phyloP scores from a whole-genome alignment of 306 rosid species.

The Casuarina glauca region DNA sequence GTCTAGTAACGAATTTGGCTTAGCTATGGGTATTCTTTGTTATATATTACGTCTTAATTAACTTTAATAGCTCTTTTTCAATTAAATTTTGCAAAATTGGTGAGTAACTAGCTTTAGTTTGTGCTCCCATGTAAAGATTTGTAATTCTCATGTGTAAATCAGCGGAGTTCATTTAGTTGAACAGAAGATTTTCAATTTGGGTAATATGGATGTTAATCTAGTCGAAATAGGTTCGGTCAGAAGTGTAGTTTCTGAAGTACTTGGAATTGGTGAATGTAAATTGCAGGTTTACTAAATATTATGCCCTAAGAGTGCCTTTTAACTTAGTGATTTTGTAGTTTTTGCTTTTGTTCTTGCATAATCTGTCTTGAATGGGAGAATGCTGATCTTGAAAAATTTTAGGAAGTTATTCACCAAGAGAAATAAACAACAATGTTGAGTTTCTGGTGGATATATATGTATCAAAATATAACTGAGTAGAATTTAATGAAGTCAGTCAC shows the following conservation, averaged over 20 bases:
- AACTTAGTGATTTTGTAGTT: background rate
- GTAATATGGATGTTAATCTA: background rate
- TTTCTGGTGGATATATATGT: background rate
- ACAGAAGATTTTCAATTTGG: background rate
- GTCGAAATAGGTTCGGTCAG: background rate
- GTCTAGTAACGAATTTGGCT: background rate
- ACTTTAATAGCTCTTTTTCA: background rate
- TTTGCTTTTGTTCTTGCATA: background rate
- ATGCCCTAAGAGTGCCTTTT: background rate
- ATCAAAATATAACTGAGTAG: background rate
- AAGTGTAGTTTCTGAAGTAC: background rate
- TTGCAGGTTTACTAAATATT: background rate
- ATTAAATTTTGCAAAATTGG: background rate
- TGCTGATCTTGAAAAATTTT: background rate
- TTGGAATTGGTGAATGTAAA: background rate
- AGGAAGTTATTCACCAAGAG: background rate
- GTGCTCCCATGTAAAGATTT: background rate
- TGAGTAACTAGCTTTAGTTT: background rate
- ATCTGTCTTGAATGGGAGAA: background rate
- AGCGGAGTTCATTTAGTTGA: background rate
- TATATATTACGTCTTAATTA: background rate
- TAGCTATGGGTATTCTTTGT: background rate
- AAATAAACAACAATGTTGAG: background rate
- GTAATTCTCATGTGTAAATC: background rate
- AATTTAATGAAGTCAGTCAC: background rate